Conservation (phyloP, 1,284 basidiomycete species). For the Ustilago cynodontis region DNA sequence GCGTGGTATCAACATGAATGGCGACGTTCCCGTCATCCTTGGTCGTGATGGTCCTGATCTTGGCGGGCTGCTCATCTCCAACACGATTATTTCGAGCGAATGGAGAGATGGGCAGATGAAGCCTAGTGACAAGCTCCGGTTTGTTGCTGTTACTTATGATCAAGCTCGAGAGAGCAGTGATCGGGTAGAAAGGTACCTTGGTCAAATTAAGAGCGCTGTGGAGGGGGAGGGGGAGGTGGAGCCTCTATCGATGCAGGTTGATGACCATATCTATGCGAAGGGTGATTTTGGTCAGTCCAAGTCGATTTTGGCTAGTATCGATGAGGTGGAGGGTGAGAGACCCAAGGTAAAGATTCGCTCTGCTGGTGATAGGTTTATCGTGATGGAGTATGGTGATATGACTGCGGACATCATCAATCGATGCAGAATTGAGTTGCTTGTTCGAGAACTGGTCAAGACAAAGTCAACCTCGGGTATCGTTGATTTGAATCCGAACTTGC, state of each 20-base stretch:
- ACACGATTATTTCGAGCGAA: conserved; percentile 73
- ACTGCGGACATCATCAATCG: conserved; percentile 68
- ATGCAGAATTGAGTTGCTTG: conserved; percentile 73
- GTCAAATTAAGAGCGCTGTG: conserved; percentile 1
- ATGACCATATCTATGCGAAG: background rate
- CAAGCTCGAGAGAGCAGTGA: conserved; percentile 69
- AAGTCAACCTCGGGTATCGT: conserved; percentile 71
- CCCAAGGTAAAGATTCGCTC: conserved; percentile 32
- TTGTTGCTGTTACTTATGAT: conserved; percentile 73
- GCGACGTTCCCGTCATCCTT: conserved; percentile 79
- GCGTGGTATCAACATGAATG: conserved; percentile 77
- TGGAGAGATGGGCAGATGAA: conserved; percentile 78
- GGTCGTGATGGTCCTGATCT: conserved; percentile 77
- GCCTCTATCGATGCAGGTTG: conserved; percentile 14
- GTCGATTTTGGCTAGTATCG: conserved; percentile 17
- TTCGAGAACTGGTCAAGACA: conserved; percentile 67
- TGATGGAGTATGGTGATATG: conserved; percentile 45
- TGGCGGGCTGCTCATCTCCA: conserved; percentile 70
- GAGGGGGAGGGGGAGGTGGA: conserved; percentile 6
- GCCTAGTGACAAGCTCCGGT: conserved; percentile 74
- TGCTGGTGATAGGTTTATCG: conserved; percentile 30
- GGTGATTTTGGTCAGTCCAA: conserved; percentile 14
- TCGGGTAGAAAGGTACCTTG: conserved; percentile 12
- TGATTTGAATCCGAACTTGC: conserved; percentile 24
- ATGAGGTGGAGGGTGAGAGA: conserved; percentile 13